phyloP scores from a whole-genome alignment of 805 yeast species.

The Candida endomychidarum region DNA sequence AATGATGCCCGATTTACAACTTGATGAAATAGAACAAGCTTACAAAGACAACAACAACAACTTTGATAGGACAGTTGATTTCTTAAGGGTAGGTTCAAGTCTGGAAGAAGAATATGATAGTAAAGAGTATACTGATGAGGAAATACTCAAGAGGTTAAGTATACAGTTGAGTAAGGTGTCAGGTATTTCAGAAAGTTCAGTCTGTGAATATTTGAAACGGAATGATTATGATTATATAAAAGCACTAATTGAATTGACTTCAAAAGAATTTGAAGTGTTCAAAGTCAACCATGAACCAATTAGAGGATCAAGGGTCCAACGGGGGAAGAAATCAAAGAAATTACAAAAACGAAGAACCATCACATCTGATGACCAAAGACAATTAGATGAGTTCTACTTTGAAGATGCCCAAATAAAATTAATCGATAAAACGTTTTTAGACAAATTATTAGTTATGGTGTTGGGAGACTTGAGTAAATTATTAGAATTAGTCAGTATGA shows the following conservation, averaged over 20 bases:
- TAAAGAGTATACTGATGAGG: neutral
- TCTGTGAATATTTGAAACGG: neutral
- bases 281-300: conserved; percentile 1
- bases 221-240: conserved; percentile 8
- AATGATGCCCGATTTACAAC: conserved; percentile 6
- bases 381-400: conserved; percentile 6
- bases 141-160: neutral
- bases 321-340: conserved; percentile 3
- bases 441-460: conserved; percentile 9
- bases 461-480: conserved; percentile 10
- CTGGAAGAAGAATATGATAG: neutral
- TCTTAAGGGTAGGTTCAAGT: neutral
- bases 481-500: conserved; percentile 4
- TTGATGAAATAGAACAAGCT: neutral
- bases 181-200: neutral
- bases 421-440: conserved; percentile 6
- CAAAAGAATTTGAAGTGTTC: conserved; percentile 2
- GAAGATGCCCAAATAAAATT: conserved; percentile 1
- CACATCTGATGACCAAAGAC: too few relatives aligned
- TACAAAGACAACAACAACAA: neutral
- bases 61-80: conserved; percentile 3
- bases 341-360: neutral
- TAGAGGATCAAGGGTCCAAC: neutral
- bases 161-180: neutral
- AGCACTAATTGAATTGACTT: conserved; percentile 9